Conservation (phyloP, 768 basidiomycete genomes). For the Panellus pusillus region DNA sequence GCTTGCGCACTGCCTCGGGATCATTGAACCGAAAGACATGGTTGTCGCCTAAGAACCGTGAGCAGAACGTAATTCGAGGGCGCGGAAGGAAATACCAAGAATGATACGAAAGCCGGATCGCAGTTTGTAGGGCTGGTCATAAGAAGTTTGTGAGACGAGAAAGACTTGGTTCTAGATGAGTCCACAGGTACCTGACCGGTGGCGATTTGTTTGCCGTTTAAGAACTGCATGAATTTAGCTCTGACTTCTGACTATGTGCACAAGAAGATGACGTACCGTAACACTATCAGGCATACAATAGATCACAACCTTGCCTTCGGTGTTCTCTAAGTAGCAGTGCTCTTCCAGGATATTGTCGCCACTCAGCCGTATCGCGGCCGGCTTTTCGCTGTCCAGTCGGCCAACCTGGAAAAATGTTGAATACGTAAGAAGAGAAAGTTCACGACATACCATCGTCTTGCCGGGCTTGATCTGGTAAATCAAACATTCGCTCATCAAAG, state of each 20-base stretch:
- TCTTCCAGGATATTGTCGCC: slow-evolving; percentile 90
- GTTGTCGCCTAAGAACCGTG: slow-evolving; percentile 66
- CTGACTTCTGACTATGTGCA: slow-evolving; percentile 14
- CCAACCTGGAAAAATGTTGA: slow-evolving; percentile 58
- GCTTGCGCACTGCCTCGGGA: slow-evolving; percentile 91
- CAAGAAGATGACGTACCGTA: slow-evolving; percentile 55
- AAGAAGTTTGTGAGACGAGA: slow-evolving; percentile 23
- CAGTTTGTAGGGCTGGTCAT: slow-evolving; percentile 69
- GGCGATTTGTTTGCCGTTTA: slow-evolving; percentile 89
- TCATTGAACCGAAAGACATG: slow-evolving; percentile 98
- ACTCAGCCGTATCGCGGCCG: slow-evolving; percentile 87
- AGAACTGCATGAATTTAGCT: slow-evolving; percentile 52
- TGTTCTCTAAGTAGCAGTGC: slow-evolving; percentile 91
- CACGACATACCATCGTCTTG: slow-evolving; percentile 61
- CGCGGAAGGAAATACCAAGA: slow-evolving; percentile 55
- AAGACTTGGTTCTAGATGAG: slow-evolving; percentile 7
- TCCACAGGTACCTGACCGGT: slow-evolving; percentile 64
- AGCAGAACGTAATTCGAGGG: slow-evolving; percentile 14
- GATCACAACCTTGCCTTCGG: slow-evolving; percentile 80
- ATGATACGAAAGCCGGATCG: slow-evolving; percentile 96
- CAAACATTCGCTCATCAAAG: slow-evolving; percentile 94
- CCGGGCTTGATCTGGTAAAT: slow-evolving; percentile 92
- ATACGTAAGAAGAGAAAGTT: not conserved
- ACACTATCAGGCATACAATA: slow-evolving; percentile 78
- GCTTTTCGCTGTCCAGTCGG: slow-evolving; percentile 77